Percentiles rank a stretch among this genome's conserved stretches.
phyloP scores from a whole-genome alignment of 495 filamentous ascomycete species.

The Podospora australis region DNA sequence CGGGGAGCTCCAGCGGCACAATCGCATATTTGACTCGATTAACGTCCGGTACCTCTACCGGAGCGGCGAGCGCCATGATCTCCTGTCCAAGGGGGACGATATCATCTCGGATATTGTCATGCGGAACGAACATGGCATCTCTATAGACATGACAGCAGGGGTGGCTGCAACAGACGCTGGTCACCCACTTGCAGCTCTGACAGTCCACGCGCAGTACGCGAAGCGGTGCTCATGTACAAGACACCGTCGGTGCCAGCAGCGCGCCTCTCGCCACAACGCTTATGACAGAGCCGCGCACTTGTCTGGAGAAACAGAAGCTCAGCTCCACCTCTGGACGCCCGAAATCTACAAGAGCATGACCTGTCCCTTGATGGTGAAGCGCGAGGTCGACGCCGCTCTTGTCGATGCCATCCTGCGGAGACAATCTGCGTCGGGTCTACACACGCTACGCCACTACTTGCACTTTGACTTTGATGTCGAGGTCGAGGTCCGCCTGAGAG shows the following conservation, averaged over 20 bases:
- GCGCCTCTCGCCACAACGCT: not conserved
- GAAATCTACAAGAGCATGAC: slow-evolving; percentile 22
- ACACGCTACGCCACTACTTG: slow-evolving; percentile 12
- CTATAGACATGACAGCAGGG: slow-evolving; percentile 7
- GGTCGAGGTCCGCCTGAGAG: slow-evolving; percentile 16
- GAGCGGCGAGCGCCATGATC: slow-evolving; percentile 16
- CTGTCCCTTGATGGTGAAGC: slow-evolving; percentile 16
- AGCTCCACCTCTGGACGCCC: slow-evolving; percentile 22
- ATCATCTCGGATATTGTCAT: slow-evolving; percentile 12
- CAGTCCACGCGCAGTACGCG: slow-evolving; percentile 16
- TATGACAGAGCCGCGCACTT: slow-evolving; percentile 21
- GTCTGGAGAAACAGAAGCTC: slow-evolving; percentile 20
- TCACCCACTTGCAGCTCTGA: slow-evolving; percentile 10
- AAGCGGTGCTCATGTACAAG: slow-evolving; percentile 14
- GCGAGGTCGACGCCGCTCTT: slow-evolving; percentile 13
- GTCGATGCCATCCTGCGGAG: slow-evolving; percentile 13
- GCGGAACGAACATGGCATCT: slow-evolving; percentile 8
- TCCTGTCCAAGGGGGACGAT: slow-evolving; percentile 15
- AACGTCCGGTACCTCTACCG: slow-evolving; percentile 18
- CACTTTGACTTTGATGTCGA: slow-evolving; percentile 23
- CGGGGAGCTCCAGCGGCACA: slow-evolving; percentile 12
- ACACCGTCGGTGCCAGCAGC: slow-evolving; percentile 9
- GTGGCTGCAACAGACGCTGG: slow-evolving; percentile 1
- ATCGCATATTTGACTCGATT: slow-evolving; percentile 21
- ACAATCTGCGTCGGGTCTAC: not conserved